Evolutionary conservation across 2,329 filamentous ascomycete species (phyloP), one percentile per base, ranked within the genome.

Genomic region (Fusarium sororula): DNA sequence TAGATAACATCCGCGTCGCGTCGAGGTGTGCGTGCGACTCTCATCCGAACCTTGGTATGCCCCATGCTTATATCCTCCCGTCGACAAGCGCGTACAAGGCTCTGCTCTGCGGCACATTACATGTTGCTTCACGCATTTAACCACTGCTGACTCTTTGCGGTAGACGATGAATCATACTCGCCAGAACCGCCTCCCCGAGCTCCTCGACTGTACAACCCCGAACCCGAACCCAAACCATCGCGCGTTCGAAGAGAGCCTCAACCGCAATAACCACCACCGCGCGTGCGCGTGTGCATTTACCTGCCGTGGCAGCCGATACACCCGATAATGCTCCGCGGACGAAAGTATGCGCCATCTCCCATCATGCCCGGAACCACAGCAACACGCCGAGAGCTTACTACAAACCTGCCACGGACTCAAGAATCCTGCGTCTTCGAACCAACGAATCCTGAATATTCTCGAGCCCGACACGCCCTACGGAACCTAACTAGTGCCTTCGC

Each of bases 371-470:
- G 92, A 77, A 97, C 94, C 4, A 97, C 93, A 1, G 94, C 95
- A 3, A 94, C 94, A 3, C 96, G 98, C 81, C 88, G 96, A 68
- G 98, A 98, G 81, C 88, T 98, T 1, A 91, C 93, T 8, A 93
- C 98, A 70, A 95, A 91, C 57, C 85, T 99, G 68, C 91, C 96
- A 71, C 98, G 97, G 83, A 89, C 98, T n/a, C n/a, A n/a, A n/a
- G n/a, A n/a, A n/a, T n/a, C 92, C 39, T 98, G 94, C 84, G 32
- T 0, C 32, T 35, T 35, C 0, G 0, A 0, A 35, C 32, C 32
- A 35, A 35, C 32, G 0, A 35, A 17, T 17, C 14, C 32, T 32
- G 89, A 87, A 72, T 89, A 88, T 77, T 77, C 80, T 7, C 80
- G 85, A 15, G 84, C 88, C 15, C 42, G n/a, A n/a, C n/a, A n/a